Percentiles rank a stretch among this genome's conserved stretches.
phyloP scores from a whole-genome alignment of 495 filamentous ascomycete species.

The Cladorrhinum samala region DNA sequence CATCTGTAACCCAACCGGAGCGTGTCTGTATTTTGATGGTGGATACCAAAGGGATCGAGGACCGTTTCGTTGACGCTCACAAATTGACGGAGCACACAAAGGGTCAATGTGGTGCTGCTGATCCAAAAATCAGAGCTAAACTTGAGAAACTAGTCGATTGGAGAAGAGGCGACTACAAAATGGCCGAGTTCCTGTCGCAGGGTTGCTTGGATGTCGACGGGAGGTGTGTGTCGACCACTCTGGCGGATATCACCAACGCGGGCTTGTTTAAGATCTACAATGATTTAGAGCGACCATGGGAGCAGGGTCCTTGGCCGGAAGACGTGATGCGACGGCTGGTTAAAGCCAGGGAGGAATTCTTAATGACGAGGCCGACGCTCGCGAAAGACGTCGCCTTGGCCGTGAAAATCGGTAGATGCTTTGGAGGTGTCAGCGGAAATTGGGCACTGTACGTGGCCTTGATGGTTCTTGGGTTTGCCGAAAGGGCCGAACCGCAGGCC shows the following conservation, averaged over 20 bases:
- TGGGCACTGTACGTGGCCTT: not conserved
- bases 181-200: not conserved
- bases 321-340: not conserved
- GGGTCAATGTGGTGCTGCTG: no score
- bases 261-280: not conserved
- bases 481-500: not conserved
- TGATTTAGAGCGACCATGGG: not conserved
- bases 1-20: no score
- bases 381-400: not conserved
- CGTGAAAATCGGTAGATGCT: not conserved
- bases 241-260: not conserved
- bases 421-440: not conserved
- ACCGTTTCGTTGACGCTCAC: not conserved
- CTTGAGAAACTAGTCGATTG: not conserved
- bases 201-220: not conserved
- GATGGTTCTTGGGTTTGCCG: not conserved
- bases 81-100: not conserved
- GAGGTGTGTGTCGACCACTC: not conserved
- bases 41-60: not conserved
- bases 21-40: not conserved
- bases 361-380: not conserved
- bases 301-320: not conserved
- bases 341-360: not conserved
- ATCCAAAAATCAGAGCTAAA: no score
- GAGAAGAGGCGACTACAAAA: not conserved